Conservation (phyloP, 2,329 filamentous ascomycete genomes). For the Arthrinium phaeospermum region DNA sequence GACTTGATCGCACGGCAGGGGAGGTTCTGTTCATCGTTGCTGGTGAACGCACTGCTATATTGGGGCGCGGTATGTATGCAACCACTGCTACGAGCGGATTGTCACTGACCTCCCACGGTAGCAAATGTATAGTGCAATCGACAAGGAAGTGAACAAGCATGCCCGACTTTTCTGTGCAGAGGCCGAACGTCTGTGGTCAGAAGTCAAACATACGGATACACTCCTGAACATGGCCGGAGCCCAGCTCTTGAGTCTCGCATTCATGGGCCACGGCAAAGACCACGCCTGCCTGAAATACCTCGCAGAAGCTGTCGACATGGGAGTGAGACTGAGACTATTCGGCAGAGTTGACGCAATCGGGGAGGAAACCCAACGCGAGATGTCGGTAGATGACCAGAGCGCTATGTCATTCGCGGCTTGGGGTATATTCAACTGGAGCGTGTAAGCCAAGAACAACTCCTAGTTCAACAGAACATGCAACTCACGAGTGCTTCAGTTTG, state of each 20-base stretch:
- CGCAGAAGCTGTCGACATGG: constrained; percentile 37
- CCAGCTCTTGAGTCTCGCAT: constrained; percentile 41
- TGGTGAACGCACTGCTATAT: constrained; percentile 43
- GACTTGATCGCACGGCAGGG: constrained; percentile 35
- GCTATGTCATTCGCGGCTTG: constrained; percentile 36
- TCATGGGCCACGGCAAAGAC: constrained; percentile 42
- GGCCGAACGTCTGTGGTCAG: constrained; percentile 36
- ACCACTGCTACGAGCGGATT: background rate
- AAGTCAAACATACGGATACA: constrained; percentile 29
- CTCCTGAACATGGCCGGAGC: constrained; percentile 38
- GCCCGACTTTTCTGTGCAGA: constrained; percentile 32
- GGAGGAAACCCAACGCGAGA: constrained; percentile 19
- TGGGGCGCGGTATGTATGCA: constrained; percentile 40
- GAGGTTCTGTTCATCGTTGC: constrained; percentile 40
- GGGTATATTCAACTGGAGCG: constrained; percentile 46
- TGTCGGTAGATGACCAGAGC: constrained; percentile 27
- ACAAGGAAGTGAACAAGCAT: constrained; percentile 28
- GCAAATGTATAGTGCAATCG: constrained; percentile 44
- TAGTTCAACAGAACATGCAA: background rate
- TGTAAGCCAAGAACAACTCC: constrained; percentile 34
- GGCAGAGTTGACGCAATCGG: constrained; percentile 24
- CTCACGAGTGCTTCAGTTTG: constrained; percentile 30
- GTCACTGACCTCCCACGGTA: constrained; percentile 22
- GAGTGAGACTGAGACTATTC: constrained; percentile 38
- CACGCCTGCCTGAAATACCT: constrained; percentile 41